Base-by-base conservation (phyloP, 371 early-diverging fungal species). In the Batkoa obscura region DNA sequence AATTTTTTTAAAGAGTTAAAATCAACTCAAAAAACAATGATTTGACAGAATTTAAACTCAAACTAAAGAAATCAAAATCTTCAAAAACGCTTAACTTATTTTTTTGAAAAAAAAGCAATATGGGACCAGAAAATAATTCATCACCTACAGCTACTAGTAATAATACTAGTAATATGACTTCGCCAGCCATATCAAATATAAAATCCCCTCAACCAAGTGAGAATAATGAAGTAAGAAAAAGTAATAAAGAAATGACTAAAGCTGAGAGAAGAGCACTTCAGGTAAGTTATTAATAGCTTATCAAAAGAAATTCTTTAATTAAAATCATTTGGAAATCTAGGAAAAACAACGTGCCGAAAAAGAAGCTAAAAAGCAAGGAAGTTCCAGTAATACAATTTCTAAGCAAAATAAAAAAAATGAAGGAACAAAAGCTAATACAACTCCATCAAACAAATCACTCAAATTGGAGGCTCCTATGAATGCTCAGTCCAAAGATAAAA, bases 201-300 rank as follows among this genome's bases (percentile, higher is more conserved):
- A 41, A 41, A 8, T 8, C 41, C 8, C 8, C 41, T 41, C n/a
- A 8, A 41, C 41, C 41, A 41, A 41, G 10, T n/a, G 41, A 41
- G 10, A 8, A 10, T n/a, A 41, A n/a, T 8, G 46, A 45, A 10
- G 23, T 41, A 2, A 60, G 68, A 50, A 80, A 77, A 58, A 64
- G 73, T 17, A 66, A 66, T 59, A 85, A 84, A 63, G 74, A 80
- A 3, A 82, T 88, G 88, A 85, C 89, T 35, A 93, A 89, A 62
- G 88, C 88, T 13, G 90, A 93, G 71, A 77, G 90, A 55, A 78
- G 90, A 35, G 93, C 79, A 6, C 60, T 83, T 54, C 82, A 77
- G 61, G 72, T 66, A 34, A 43, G 53, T 30, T 35, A 9, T 43
- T 13, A 47, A 42, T 17, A 4, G 36, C 37, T 45, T n/a, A n/a